Conservation (phyloP, 441 rosid genomes). For the Syzygium malaccense region DNA sequence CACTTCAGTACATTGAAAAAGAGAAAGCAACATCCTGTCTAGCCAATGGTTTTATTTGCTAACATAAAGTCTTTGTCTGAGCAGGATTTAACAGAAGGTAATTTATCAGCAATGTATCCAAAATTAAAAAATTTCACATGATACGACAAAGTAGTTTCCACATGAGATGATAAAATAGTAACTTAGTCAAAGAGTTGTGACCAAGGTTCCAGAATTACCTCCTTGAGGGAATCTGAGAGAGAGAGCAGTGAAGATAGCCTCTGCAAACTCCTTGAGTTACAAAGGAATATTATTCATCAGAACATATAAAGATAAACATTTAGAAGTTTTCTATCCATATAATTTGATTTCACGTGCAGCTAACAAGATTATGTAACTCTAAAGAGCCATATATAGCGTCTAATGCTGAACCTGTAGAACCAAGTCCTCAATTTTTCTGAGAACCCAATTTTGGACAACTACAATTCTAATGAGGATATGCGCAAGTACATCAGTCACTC, state of each 20-base stretch:
- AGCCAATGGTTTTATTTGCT: background rate
- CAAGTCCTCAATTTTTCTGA: background rate
- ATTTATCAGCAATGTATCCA: background rate
- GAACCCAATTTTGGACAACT: background rate
- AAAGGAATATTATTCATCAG: conserved; percentile 3
- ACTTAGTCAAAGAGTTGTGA: background rate
- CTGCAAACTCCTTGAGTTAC: conserved; percentile 75
- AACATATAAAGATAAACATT: background rate
- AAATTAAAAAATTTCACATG: background rate
- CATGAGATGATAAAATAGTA: background rate
- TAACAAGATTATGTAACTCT: background rate
- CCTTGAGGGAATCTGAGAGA: conserved; percentile 27
- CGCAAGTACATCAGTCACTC: background rate
- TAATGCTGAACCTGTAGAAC: background rate
- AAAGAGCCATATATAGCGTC: background rate
- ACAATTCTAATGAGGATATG: background rate
- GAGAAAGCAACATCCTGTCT: background rate
- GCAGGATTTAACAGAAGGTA: background rate
- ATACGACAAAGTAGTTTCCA: background rate
- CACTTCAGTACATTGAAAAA: background rate
- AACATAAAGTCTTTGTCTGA: background rate
- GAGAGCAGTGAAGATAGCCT: conserved; percentile 44
- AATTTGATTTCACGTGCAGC: background rate
- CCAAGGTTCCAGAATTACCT: background rate
- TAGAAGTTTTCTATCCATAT: background rate